These are phyloP conservation scores for Rhizopus arrhizus DNA, from an alignment of 371 early-diverging fungal species.

Conservation along the genomic window DNA sequence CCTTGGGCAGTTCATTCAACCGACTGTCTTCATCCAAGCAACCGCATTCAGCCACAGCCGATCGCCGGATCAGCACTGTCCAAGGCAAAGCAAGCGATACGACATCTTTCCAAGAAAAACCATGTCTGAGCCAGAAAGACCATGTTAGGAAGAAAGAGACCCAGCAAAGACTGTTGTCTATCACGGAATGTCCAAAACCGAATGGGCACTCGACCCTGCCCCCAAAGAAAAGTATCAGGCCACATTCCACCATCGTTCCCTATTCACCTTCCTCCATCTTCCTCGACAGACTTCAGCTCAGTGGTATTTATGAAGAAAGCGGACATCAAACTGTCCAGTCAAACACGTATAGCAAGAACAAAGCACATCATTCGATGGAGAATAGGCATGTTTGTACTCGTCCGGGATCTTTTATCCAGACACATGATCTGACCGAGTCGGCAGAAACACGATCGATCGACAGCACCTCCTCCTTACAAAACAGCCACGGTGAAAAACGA, in stretches of 20 bases:
- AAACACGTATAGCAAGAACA: not conserved
- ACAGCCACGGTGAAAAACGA: no score
- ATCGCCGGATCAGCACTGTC: not conserved
- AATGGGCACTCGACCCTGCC: not conserved
- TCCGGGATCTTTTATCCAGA: no score
- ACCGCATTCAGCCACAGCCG: no score
- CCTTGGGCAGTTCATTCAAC: not conserved
- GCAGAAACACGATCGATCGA: no score
- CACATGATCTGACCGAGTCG: no score
- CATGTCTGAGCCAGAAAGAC: not conserved
- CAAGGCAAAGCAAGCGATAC: not conserved
- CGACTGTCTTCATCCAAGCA: not conserved
- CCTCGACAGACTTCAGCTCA: not conserved
- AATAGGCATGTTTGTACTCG: no score
- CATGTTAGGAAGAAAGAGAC: not conserved
- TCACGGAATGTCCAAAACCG: not conserved
- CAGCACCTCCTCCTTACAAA: no score
- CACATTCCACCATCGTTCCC: not conserved
- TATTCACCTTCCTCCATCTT: not conserved
- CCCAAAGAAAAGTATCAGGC: not conserved
- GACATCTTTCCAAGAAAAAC: not conserved
- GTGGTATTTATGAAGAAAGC: not conserved
- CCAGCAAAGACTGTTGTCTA: not conserved
- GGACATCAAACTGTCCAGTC: not conserved
- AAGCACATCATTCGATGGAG: not conserved